Base-by-base conservation (phyloP, 2,329 filamentous ascomycete genomes). In the Apiospora aurea region DNA sequence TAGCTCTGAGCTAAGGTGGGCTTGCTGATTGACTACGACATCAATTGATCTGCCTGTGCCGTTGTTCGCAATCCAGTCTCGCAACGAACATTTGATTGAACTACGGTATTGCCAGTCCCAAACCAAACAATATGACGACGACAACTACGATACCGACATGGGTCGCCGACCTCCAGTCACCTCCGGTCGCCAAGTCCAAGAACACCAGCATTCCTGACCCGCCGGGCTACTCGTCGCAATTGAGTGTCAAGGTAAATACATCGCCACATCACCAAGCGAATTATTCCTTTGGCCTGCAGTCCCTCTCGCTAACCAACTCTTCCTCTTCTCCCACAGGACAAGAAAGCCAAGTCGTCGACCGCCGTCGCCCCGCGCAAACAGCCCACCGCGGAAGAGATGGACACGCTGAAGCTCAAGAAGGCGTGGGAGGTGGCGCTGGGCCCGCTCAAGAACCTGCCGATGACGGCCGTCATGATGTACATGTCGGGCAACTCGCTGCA, bases 401-500 rank as follows among this genome's bases (percentile, higher is more conserved):
- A 98, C 82, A 95, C 93, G 29, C 87, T 99, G 75, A 98, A 98
- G 87, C 86, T 99, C 78, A 99, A 99, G 85, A 99, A 99, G 83
- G 96, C 96, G 0, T 99, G 96, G 96, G 96, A 99, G 83, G 90
- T 99, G 64, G 96, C 96, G 57, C 90, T 99, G 67, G 96, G 93
- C 2, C 96, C 96, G 0, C 92, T 96, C 74, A 99, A 99, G 86
- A 92, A 93, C 81, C 87, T 99, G 67, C 96, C 96, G 72, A 99
- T 99, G 96, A 98, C 97, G 72, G 95, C 92, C 75, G 96, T 99
- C 82, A 98, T 98, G 92, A 98, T 98, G 95, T 99, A 99, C 88
- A 99, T 99, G 96, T 97, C 96, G 44, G 96, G 96, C 79, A 99
- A 98, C 85, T 95, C 94, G 74, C 90, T 99, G 67, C 96, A 99